Evolutionary conservation across 371 early-diverging fungal genomes (phyloP).

Genomic region (Mortierella sp.): DNA sequence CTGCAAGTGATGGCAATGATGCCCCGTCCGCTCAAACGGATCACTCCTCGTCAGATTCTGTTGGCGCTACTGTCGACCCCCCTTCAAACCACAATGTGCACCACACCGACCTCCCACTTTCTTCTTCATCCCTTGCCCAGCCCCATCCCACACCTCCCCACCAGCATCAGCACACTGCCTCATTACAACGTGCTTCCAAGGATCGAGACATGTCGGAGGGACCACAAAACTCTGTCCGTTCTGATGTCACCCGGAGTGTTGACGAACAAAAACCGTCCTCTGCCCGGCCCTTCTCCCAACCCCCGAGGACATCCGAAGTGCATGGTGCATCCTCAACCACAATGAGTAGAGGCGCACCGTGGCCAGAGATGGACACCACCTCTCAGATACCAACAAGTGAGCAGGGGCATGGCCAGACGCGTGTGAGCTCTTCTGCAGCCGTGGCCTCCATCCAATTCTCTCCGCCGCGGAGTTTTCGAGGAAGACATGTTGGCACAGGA

Average conservation of each 20-base stretch:
- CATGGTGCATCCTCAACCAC: background rate
- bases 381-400: background rate
- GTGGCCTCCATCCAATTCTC: slow-evolving; percentile 28
- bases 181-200: slow-evolving; percentile 9
- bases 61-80: too few species aligned
- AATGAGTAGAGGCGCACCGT: background rate
- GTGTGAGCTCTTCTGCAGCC: slow-evolving; percentile 4
- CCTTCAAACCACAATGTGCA: too few species aligned
- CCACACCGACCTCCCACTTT: background rate
- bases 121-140: background rate
- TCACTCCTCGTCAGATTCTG: too few species aligned
- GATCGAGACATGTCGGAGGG: background rate
- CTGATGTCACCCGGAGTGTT: slow-evolving; percentile 7
- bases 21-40: too few species aligned
- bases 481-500: slow-evolving; percentile 11
- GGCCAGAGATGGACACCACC: background rate
- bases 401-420: slow-evolving; percentile 6
- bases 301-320: slow-evolving; percentile 18
- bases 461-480: slow-evolving; percentile 17
- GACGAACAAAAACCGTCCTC: slow-evolving; percentile 26
- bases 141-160: slow-evolving; percentile 14
- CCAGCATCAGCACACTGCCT: slow-evolving; percentile 16
- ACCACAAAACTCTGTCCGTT: background rate
- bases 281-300: slow-evolving; percentile 27
- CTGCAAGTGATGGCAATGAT: too few species aligned